Base-by-base conservation (phyloP, 352 stramenopile species). In the Globisporangium polare region DNA sequence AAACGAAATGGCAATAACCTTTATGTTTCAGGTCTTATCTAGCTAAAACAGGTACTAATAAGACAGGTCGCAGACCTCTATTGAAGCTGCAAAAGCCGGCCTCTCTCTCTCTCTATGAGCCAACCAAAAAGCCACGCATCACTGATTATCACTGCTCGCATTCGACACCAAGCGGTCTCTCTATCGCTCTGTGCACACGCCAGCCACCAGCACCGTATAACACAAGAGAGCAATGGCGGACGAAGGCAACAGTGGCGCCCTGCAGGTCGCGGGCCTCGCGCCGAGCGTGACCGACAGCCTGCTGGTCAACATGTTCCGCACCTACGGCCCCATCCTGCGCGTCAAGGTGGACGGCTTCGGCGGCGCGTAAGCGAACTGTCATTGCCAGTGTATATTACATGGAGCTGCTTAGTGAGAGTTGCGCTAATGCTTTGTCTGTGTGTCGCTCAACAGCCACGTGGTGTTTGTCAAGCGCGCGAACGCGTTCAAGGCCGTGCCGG, bases 231-330 rank as follows among this genome's bases (percentile, higher is more conserved):
- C 18, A n/a, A 56, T 51, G 54, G 41, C 49, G 46, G 62, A 57
- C 55, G 55, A 63, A 31, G 35, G 17, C 20, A 60, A 63, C 24
- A 35, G 47, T 20, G 66, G 57, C 27, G 69, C 63, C 31, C 62
- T 91, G 43, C 73, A 74, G 58, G 35, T 92, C 54, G 78, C 80
- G 35, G 78, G 78, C n/a, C 68, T 90, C 15, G 66, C 67, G 31
- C 66, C 59, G 2, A 63, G 45, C n/a, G 62, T 82, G 24, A 72
- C 62, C 5, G 68, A 88, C 27, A 49, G 47, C 13, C 59, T 73
- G 60, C 69, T 92, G 47, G 73, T 69, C 47, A 87, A 80, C 24
- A 78, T 89, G 66, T 86, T 84, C 58, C 69, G 75, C 35, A 68
- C 72, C 1, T 87, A 86, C 52, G 83, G 83, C 10, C 68, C 72